These are phyloP conservation scores for Trifolium repens DNA, from an alignment of 306 rosid species.

Conservation along the genomic window DNA sequence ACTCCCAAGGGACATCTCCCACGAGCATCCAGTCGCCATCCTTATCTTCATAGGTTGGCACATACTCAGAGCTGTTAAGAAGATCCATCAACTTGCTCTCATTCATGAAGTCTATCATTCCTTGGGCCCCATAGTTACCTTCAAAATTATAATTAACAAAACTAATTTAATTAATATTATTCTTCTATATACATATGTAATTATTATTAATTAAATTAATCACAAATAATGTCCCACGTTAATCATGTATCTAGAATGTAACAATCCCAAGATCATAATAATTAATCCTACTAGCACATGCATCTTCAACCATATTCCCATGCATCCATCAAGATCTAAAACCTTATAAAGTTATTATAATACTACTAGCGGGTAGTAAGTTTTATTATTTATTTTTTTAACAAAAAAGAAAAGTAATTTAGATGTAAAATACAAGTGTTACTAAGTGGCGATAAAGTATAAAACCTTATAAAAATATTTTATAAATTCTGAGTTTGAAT, in stretches of 20 bases:
- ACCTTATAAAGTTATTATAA: not conserved
- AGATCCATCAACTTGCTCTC: slow-evolving; percentile 99
- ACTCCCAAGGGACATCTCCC: slow-evolving; percentile 99
- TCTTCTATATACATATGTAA: too few species aligned
- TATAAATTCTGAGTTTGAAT: not conserved
- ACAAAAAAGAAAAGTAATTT: not conserved
- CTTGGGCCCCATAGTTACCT: slow-evolving; percentile 96
- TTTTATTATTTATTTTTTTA: not conserved
- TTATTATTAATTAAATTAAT: not conserved
- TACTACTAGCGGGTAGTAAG: not conserved
- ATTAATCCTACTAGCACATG: slow-evolving; percentile 16
- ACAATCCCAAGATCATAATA: slow-evolving; percentile 36
- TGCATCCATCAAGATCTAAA: slow-evolving; percentile 38
- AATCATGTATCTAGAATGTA: slow-evolving; percentile 37
- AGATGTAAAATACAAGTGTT: too few species aligned
- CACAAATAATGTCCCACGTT: slow-evolving; percentile 3
- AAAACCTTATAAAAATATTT: not conserved
- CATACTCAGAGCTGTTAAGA: slow-evolving; percentile 96
- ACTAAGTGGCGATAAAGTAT: too few species aligned
- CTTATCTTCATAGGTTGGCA: slow-evolving; percentile 99
- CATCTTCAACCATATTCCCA: slow-evolving; percentile 38
- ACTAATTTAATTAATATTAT: too few species aligned
- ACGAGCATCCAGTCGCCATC: slow-evolving; percentile 99
- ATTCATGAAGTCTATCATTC: slow-evolving; percentile 99
- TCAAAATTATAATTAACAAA: slow-evolving; percentile 20